Percentiles rank a stretch among this genome's conserved stretches.
phyloP scores from a whole-genome alignment of 169 alveolate species.

The Ichthyophthirius multifiliis region DNA sequence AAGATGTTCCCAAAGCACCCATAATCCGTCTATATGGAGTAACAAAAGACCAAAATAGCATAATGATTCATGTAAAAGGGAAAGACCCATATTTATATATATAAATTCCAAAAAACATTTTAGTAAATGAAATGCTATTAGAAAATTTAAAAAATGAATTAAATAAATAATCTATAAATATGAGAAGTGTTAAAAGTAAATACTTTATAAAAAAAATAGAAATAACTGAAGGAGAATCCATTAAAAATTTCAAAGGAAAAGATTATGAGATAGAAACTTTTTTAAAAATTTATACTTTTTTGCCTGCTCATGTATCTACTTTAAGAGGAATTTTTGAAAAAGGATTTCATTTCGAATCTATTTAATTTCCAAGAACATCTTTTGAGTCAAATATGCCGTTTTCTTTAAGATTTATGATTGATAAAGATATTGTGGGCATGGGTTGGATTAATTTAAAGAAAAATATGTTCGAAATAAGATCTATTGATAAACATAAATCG shows the following conservation, averaged over 20 bases:
- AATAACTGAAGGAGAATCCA: slow-evolving; percentile 35
- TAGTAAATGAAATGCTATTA: not conserved
- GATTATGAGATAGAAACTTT: slow-evolving; percentile 13
- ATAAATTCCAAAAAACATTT: not conserved
- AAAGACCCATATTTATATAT: slow-evolving; percentile 55
- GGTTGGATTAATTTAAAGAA: slow-evolving; percentile 91
- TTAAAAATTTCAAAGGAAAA: slow-evolving; percentile 45
- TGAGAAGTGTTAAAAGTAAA: not conserved
- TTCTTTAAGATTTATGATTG: slow-evolving; percentile 95
- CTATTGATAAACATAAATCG: slow-evolving; percentile 31
- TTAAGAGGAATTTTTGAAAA: slow-evolving; percentile 63
- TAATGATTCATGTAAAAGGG: slow-evolving; percentile 42
- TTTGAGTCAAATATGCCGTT: slow-evolving; percentile 97
- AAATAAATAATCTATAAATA: not conserved
- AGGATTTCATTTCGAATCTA: slow-evolving; percentile 43
- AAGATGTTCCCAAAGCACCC: slow-evolving; percentile 11
- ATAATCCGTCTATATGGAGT: slow-evolving; percentile 61
- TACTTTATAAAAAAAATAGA: slow-evolving; percentile 24
- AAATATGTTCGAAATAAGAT: slow-evolving; percentile 46
- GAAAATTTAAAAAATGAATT: slow-evolving; percentile 14
- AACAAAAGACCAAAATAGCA: slow-evolving; percentile 51
- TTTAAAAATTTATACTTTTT: slow-evolving; percentile 42
- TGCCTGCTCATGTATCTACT: slow-evolving; percentile 63
- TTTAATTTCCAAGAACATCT: slow-evolving; percentile 52
- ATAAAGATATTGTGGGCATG: slow-evolving; percentile 94